Evolutionary conservation across 1,139 yeast genomes (phyloP).

Genomic region (Kurtzmaniella quercitrusa): DNA sequence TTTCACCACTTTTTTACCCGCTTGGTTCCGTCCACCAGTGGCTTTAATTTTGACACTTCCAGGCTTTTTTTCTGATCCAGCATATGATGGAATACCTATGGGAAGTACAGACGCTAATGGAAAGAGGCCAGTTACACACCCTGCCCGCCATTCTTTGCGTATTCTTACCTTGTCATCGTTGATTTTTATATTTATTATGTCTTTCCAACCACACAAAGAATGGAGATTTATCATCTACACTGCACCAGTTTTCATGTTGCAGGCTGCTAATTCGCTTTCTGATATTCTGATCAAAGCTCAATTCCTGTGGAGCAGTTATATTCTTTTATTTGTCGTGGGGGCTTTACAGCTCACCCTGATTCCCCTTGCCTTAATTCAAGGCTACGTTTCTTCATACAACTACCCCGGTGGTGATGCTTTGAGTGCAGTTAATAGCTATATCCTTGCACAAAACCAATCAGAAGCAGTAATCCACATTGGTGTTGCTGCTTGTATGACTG

Average conservation of each 20-base stretch:
- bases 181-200: slow-evolving; percentile 56
- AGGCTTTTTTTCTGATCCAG: slow-evolving; percentile 42
- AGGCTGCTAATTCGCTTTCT: slow-evolving; percentile 64
- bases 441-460: slow-evolving; percentile 19
- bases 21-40: slow-evolving; percentile 64
- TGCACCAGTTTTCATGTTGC: slow-evolving; percentile 62
- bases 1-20: slow-evolving; percentile 42
- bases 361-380: slow-evolving; percentile 46
- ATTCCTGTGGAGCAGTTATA: slow-evolving; percentile 22
- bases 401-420: slow-evolving; percentile 91
- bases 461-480: slow-evolving; percentile 61
- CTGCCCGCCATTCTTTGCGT: slow-evolving; percentile 34
- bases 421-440: slow-evolving; percentile 42
- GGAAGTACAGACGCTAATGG: slow-evolving; percentile 17
- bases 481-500: slow-evolving; percentile 83
- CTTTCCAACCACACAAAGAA: slow-evolving; percentile 89
- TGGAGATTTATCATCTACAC: slow-evolving; percentile 85
- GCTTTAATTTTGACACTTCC: slow-evolving; percentile 43
- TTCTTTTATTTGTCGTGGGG: slow-evolving; percentile 26
- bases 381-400: slow-evolving; percentile 64
- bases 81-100: slow-evolving; percentile 18
- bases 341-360: slow-evolving; percentile 28
- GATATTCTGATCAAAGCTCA: slow-evolving; percentile 33
- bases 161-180: slow-evolving; percentile 41
- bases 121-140: slow-evolving; percentile 27